phyloP scores from a whole-genome alignment of 495 filamentous ascomycete species.

The Neurospora hispaniola region DNA sequence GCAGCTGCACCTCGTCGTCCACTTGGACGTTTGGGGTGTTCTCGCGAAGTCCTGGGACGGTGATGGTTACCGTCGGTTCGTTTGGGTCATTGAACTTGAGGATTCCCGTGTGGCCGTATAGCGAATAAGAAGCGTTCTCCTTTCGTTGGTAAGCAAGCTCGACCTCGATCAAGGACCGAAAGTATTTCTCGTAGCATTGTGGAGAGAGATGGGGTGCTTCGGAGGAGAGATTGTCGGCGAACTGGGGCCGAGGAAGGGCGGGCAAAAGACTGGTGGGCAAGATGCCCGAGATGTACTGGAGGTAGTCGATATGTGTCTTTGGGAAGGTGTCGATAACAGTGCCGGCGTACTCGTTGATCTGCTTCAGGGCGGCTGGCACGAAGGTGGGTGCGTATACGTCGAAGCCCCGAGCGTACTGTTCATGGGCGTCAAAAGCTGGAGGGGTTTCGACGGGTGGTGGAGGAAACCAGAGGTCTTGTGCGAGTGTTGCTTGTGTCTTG shows the following conservation, averaged over 20 bases:
- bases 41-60: conserved; percentile 33
- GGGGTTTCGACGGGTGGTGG: background rate
- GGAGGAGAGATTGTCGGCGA: background rate
- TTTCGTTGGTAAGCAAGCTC: conserved; percentile 13
- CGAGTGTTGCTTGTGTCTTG: background rate
- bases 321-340: conserved; percentile 7
- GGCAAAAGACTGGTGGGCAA: conserved; percentile 1
- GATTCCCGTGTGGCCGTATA: conserved; percentile 11
- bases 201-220: background rate
- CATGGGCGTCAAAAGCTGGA: background rate
- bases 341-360: conserved; percentile 18
- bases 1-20: conserved; percentile 32
- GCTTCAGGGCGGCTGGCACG: conserved; percentile 18
- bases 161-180: conserved; percentile 9
- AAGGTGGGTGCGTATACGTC: conserved; percentile 27
- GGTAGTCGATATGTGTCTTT: conserved; percentile 1
- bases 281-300: background rate
- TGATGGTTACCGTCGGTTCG: conserved; percentile 3
- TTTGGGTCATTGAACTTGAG: background rate
- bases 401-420: conserved; percentile 10
- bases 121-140: conserved; percentile 14
- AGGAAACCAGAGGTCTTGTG: background rate
- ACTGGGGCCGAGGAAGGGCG: background rate
- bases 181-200: conserved; percentile 10
- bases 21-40: conserved; percentile 31